Evolutionary conservation across 768 basidiomycete genomes (phyloP), one percentile per base, ranked within the genome.

Genomic region (Boletus sp.): DNA sequence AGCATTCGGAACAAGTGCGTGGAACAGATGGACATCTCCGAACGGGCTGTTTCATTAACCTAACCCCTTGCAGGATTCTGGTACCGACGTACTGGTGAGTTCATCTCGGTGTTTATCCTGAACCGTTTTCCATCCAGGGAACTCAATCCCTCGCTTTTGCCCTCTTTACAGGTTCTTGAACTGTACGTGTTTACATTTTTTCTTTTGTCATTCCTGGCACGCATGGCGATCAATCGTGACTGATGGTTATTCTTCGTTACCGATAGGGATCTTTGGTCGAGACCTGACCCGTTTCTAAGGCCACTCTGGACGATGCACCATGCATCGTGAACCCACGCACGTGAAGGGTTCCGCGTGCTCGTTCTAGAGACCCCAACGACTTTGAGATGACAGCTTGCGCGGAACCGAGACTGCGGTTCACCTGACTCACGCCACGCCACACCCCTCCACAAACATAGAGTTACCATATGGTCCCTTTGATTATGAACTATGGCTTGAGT

Each of bases 201-300:
- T n/a, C n/a, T 45, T 51, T 33, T 50, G 55, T 35, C 30, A 11
- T 44, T 14, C 27, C 7, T 48, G 54, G 56, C 21, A 49, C 62
- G 51, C n/a, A n/a, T n/a, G n/a, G n/a, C n/a, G n/a, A n/a, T n/a
- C 63, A 53, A 56, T 60, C 44, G 42, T 37, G 51, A 37, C 46
- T 58, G 17, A 67, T 57, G 50, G 30, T 55, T 32, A 7, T 49
- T 53, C 27, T n/a, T 48, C 27, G 35, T 40, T 15, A 34, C 46
- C 35, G 17, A 41, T 61, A 85, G 84, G 84, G 87, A 85, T 88
- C 44, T 87, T 88, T 68, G 87, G 87, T 7, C 82, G 87, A 27
- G 87, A 90, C 66, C 67, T 89, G 53, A 85, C 82, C 21, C 80
- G 85, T 14, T 87, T 89, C 65, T 88, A 69, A 78, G 42, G 27